phyloP scores from a whole-genome alignment of 495 filamentous ascomycete species.

The Penicillium steckii region DNA sequence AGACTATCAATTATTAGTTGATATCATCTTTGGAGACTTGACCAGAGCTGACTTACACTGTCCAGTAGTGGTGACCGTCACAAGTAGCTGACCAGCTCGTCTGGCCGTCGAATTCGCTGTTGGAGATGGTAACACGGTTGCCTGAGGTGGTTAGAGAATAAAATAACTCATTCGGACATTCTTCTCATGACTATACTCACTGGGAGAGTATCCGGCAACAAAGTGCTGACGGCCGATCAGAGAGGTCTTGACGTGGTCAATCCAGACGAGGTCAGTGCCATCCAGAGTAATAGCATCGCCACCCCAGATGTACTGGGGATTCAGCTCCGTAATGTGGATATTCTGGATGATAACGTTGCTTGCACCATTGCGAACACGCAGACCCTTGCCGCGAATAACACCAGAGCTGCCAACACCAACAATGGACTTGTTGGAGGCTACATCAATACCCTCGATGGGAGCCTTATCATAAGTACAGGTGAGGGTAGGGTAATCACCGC shows the following conservation, averaged over 20 bases:
- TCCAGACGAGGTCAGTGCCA: constrained; percentile 33
- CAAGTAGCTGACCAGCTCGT: constrained; percentile 51
- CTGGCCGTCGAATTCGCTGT: constrained; percentile 49
- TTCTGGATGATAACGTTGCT: constrained; percentile 47
- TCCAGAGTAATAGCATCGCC: constrained; percentile 39
- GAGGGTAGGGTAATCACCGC: constrained; percentile 23
- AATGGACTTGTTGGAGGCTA: constrained; percentile 40
- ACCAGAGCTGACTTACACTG: constrained; percentile 25
- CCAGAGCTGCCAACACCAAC: constrained; percentile 34
- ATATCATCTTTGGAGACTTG: too few species aligned
- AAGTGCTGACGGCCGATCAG: constrained; percentile 33
- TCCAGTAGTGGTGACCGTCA: constrained; percentile 57
- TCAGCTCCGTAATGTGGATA: constrained; percentile 42
- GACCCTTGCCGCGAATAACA: constrained; percentile 40
- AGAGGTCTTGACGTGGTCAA: constrained; percentile 39
- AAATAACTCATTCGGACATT: background rate
- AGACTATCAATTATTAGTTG: constrained; percentile 13
- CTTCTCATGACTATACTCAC: constrained; percentile 9
- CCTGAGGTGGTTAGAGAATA: constrained; percentile 6
- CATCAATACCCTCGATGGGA: constrained; percentile 29
- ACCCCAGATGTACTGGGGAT: constrained; percentile 43
- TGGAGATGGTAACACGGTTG: constrained; percentile 32
- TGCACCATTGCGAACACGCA: constrained; percentile 36
- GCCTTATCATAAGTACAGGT: constrained; percentile 40
- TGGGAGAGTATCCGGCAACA: constrained; percentile 24